These are phyloP conservation scores for Metarhizium robertsii DNA, from an alignment of 2,329 filamentous ascomycete species.

Conservation along the genomic window DNA sequence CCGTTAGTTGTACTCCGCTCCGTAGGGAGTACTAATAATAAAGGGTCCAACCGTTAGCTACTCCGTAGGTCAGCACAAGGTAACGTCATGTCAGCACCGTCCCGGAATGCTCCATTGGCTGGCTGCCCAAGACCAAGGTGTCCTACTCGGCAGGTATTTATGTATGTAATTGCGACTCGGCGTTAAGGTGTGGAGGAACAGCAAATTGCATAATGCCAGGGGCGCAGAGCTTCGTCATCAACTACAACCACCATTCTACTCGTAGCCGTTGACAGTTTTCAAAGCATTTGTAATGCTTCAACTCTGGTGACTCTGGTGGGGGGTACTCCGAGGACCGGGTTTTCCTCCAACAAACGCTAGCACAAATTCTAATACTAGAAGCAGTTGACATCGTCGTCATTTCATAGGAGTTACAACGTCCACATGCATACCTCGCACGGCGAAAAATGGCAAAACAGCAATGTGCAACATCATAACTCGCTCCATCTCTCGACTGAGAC, in stretches of 20 bases:
- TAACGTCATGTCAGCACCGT: too few relatives aligned
- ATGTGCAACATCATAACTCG: background rate
- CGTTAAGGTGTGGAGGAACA: too few relatives aligned
- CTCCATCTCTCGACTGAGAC: background rate
- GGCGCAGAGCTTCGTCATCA: background rate
- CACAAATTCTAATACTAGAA: background rate
- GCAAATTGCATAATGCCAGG: too few relatives aligned
- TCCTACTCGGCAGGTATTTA: too few relatives aligned
- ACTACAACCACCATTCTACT: background rate
- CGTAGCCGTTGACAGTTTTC: background rate
- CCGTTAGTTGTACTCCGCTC: too few relatives aligned
- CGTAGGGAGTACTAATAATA: too few relatives aligned
- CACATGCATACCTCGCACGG: background rate
- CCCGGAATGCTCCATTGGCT: too few relatives aligned
- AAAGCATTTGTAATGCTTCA: background rate
- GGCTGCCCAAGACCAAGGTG: too few relatives aligned
- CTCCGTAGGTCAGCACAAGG: too few relatives aligned
- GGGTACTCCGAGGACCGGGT: too few relatives aligned
- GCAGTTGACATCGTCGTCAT: background rate
- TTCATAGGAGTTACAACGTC: background rate
- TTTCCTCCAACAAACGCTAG: background rate
- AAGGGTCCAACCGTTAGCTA: too few relatives aligned
- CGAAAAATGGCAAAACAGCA: background rate
- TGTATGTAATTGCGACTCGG: too few relatives aligned
- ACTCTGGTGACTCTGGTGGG: background rate